Evolutionary conservation across 164 flowering plant species (phyloP).

Genomic region (Magnolia kwangsiensis): DNA sequence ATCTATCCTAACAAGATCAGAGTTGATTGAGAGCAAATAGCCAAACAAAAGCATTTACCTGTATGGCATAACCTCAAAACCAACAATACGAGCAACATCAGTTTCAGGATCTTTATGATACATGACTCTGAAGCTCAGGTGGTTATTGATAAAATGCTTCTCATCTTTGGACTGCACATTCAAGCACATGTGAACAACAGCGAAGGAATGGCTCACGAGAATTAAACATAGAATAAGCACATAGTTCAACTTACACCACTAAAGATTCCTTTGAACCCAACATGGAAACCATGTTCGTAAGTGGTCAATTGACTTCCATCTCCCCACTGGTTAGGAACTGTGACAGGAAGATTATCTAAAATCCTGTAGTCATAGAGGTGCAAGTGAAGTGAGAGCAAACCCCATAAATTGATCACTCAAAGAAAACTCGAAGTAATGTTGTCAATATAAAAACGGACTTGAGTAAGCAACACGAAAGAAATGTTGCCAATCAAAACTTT

Average conservation of each 20-base stretch:
- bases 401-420: not conserved
- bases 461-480: not conserved
- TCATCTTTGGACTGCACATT: constrained; percentile 47
- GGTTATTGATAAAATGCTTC: constrained; percentile 56
- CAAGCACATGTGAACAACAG: constrained; percentile 4
- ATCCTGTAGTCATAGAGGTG: constrained; percentile 30
- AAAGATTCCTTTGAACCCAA: constrained; percentile 63
- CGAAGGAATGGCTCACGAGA: not conserved
- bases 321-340: constrained; percentile 68
- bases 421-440: too few relatives aligned
- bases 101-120: constrained; percentile 53
- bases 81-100: constrained; percentile 59
- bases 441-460: too few relatives aligned
- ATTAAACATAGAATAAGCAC: not conserved
- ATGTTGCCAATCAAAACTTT: not conserved
- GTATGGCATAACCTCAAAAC: constrained; percentile 61
- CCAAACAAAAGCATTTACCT: constrained; percentile 24
- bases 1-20: not conserved
- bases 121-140: constrained; percentile 62
- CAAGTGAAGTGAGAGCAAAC: not conserved
- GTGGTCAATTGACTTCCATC: constrained; percentile 57
- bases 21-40: not conserved
- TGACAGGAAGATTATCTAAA: constrained; percentile 91
- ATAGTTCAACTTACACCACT: constrained; percentile 34
- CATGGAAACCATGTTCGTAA: constrained; percentile 89